These are phyloP conservation scores for Hyphopichia homilentoma DNA, from an alignment of 805 yeast species.

Conservation along the genomic window DNA sequence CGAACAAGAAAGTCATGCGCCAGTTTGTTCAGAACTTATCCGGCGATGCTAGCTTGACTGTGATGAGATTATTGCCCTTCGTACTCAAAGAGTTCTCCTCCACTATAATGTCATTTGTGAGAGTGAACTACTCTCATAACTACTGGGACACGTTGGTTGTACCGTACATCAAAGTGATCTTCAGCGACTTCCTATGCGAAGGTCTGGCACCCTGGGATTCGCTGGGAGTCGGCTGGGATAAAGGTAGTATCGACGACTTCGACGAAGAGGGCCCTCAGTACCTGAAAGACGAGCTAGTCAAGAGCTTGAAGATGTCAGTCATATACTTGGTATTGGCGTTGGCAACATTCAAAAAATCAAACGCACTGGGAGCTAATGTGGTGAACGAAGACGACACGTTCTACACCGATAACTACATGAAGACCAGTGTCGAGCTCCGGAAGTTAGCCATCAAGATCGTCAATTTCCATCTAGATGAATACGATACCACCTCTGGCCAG, in stretches of 20 bases:
- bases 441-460: slow-evolving; percentile 33
- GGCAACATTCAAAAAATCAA: slow-evolving; percentile 8
- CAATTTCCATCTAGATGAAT: slow-evolving; percentile 39
- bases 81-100: slow-evolving; percentile 16
- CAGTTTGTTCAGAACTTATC: slow-evolving; percentile 8
- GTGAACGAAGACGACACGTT: slow-evolving; percentile 12
- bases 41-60: slow-evolving; percentile 6
- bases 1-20: slow-evolving; percentile 15
- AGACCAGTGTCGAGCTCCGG: slow-evolving; percentile 30
- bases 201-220: no score
- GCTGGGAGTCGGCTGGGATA: neutral
- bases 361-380: slow-evolving; percentile 3
- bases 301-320: slow-evolving; percentile 17
- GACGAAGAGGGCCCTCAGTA: neutral
- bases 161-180: slow-evolving; percentile 25
- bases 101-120: slow-evolving; percentile 21
- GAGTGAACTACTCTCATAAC: slow-evolving; percentile 17
- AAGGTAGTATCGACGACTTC: neutral
- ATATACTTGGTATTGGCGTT: slow-evolving; percentile 21
- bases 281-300: neutral
- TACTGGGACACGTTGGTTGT: slow-evolving; percentile 26
- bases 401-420: slow-evolving; percentile 19
- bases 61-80: slow-evolving; percentile 17
- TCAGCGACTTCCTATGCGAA: slow-evolving; percentile 26
- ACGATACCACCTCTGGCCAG: slow-evolving; percentile 19